A percentile compares a stretch with the other conserved stretches of the same genome.
phyloP scores from a whole-genome alignment of 2,329 filamentous ascomycete species.

The Plectosphaerella sp. region DNA sequence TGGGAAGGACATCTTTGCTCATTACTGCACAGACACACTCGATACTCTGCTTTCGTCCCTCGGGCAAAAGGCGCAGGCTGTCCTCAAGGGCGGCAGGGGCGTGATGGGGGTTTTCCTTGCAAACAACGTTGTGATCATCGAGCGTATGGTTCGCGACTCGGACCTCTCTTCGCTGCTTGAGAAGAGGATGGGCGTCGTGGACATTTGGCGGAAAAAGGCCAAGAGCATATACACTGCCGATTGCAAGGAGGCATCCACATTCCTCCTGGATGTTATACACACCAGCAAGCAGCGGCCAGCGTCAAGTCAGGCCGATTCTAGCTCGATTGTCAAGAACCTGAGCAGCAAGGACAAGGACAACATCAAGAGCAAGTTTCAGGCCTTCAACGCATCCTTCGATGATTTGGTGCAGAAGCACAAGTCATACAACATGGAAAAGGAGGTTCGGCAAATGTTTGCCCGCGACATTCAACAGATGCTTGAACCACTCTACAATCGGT shows the following conservation, averaged over 20 bases:
- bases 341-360: conserved; percentile 89
- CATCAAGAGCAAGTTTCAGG: conserved; percentile 93
- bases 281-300: conserved; percentile 75
- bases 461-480: conserved; percentile 87
- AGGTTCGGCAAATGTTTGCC: conserved; percentile 75
- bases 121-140: conserved; percentile 80
- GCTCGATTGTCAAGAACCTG: conserved; percentile 76
- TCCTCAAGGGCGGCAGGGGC: conserved; percentile 73
- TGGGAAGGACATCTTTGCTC: conserved; percentile 79
- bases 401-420: conserved; percentile 82
- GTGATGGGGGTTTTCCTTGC: conserved; percentile 84
- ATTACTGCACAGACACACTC: conserved; percentile 87
- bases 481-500: conserved; percentile 88
- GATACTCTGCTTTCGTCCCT: conserved; percentile 73
- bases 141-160: conserved; percentile 77
- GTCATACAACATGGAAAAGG: conserved; percentile 80
- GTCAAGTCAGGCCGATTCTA: conserved; percentile 74
- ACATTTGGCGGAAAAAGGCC: conserved; percentile 84
- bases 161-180: conserved; percentile 72
- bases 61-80: conserved; percentile 65
- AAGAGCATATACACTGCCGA: conserved; percentile 76
- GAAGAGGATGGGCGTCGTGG: conserved; percentile 61
- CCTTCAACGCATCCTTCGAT: conserved; percentile 88
- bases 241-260: conserved; percentile 82
- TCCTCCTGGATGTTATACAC: conserved; percentile 87